phyloP scores from a whole-genome alignment of 73 alveolate genomes.

The Stentor roeselii region DNA sequence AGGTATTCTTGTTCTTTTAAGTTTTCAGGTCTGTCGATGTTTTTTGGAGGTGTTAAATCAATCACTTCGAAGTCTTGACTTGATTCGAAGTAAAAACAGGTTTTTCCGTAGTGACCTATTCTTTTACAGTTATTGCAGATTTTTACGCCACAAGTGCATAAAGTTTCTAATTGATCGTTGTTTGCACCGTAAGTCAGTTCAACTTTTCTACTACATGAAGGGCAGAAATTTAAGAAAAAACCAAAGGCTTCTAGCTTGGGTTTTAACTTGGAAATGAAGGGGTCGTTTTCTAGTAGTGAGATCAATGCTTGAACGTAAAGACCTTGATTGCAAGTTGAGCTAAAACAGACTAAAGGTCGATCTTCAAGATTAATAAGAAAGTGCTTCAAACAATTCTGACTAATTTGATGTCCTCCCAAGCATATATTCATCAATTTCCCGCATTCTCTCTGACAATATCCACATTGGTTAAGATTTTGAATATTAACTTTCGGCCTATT shows the following conservation, averaged over 20 bases:
- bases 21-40: background rate
- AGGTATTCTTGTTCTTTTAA: background rate
- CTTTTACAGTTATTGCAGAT: background rate
- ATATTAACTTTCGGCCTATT: background rate
- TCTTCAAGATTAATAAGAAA: background rate
- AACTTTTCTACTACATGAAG: background rate
- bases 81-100: background rate
- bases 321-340: background rate
- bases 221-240: background rate
- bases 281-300: too few relatives aligned
- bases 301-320: background rate
- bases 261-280: too few relatives aligned
- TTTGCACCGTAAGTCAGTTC: background rate
- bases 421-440: too few relatives aligned
- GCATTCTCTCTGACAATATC: background rate
- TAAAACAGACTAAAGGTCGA: background rate
- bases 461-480: background rate
- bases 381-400: background rate
- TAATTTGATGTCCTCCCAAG: background rate
- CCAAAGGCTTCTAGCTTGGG: background rate
- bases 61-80: background rate
- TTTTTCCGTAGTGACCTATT: background rate
- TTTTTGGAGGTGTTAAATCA: background rate
- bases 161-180: background rate
- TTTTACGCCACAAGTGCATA: background rate